Percentiles rank a stretch among this genome's conserved stretches.
Evolutionary conservation across 345 rosid species (phyloP).

Genomic region (Eucalyptus camaldulensis): DNA sequence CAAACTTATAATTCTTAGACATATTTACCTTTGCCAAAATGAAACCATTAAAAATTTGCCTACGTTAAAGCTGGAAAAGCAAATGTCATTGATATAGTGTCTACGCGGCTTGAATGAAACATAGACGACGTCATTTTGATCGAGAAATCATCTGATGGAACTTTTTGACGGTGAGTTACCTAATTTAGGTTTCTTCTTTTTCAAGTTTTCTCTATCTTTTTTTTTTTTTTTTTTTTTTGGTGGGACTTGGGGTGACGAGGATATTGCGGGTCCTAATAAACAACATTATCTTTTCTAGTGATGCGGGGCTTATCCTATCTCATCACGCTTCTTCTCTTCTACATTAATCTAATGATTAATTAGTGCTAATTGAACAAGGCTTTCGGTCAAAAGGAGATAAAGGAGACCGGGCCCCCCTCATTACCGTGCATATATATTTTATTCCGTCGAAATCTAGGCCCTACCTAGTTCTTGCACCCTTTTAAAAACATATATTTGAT

Average conservation of each 20-base stretch:
- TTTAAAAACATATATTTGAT: background rate
- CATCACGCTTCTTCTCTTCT: background rate
- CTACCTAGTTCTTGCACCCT: background rate
- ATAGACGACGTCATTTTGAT: too few relatives aligned
- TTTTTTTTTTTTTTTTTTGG: accelerated
- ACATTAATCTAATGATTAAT: background rate
- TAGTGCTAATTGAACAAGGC: background rate
- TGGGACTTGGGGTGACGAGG: background rate
- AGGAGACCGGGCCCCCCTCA: background rate
- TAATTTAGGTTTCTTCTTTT: too few relatives aligned
- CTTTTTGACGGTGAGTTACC: too few relatives aligned
- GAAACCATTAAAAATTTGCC: too few relatives aligned
- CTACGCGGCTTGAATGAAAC: too few relatives aligned
- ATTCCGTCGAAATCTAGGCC: background rate
- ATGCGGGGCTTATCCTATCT: background rate
- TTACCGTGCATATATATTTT: background rate
- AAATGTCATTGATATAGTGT: background rate
- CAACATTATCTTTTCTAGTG: background rate
- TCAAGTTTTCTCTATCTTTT: too few relatives aligned
- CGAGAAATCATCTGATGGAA: background rate
- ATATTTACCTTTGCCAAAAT: too few relatives aligned
- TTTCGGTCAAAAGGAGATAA: background rate
- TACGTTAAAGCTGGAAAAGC: too few relatives aligned
- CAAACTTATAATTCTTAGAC: too few relatives aligned
- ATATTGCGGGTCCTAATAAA: background rate